Evolutionary conservation across 2,329 filamentous ascomycete genomes (phyloP).

Genomic region (Diplodia intermedia): DNA sequence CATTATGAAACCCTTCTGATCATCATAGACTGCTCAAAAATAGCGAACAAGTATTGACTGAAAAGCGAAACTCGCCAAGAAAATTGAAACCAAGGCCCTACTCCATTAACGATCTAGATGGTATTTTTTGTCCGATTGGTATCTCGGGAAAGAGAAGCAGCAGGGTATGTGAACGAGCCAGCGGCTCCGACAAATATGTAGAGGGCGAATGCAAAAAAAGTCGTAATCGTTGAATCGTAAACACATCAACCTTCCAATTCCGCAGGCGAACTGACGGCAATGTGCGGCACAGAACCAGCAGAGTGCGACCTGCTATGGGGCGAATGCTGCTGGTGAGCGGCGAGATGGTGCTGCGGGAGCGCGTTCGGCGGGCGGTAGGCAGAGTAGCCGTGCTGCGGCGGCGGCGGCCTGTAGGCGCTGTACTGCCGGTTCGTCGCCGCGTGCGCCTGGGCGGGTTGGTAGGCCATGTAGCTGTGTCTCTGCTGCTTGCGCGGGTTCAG

Average conservation of each 20-base stretch:
- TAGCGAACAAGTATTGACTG: too few species aligned
- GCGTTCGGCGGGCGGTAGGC: background rate
- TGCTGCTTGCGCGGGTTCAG: constrained; percentile 7
- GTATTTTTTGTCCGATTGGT: background rate
- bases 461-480: constrained; percentile 25
- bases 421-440: background rate
- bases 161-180: background rate
- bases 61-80: too few species aligned
- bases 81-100: background rate
- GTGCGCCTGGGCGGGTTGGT: background rate
- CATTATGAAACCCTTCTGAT: too few species aligned
- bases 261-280: background rate
- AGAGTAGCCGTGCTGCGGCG: background rate
- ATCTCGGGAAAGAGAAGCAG: background rate
- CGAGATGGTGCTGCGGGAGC: background rate
- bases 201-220: background rate
- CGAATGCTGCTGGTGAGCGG: background rate
- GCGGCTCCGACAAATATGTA: background rate
- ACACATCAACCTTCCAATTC: constrained; percentile 1
- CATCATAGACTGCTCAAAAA: too few species aligned
- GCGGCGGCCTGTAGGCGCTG: constrained; percentile 3
- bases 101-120: background rate
- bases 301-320: background rate
- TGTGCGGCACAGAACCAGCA: background rate
- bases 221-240: background rate